phyloP scores from a whole-genome alignment of 306 rosid species.

The Ammopiptanthus mongolicus region DNA sequence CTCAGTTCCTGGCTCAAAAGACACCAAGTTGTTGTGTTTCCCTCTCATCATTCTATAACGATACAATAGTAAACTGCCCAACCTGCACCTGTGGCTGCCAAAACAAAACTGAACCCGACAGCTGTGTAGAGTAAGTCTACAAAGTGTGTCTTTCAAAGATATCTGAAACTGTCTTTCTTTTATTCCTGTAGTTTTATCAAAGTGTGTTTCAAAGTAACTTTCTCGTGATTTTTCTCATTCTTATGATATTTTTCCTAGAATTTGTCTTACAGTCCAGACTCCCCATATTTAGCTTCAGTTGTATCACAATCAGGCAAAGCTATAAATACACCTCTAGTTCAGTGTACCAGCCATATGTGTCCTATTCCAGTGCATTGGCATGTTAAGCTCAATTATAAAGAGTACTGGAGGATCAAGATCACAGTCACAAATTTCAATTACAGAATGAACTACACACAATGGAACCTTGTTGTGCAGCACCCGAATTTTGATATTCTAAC shows the following conservation, averaged over 20 bases:
- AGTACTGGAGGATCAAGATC: constrained; percentile 95
- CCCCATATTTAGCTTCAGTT: constrained; percentile 74
- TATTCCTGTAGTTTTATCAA: not conserved
- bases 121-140: constrained; percentile 76
- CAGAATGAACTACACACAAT: constrained; percentile 85
- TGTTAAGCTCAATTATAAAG: constrained; percentile 94
- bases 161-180: not conserved
- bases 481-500: constrained; percentile 92
- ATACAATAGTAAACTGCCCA: constrained; percentile 87
- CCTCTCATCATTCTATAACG: constrained; percentile 92
- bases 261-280: constrained; percentile 45
- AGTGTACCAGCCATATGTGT: constrained; percentile 95
- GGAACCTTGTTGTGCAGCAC: constrained; percentile 97
- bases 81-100: constrained; percentile 95
- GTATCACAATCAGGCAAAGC: constrained; percentile 54
- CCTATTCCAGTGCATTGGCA: constrained; percentile 98
- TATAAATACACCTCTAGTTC: constrained; percentile 62
- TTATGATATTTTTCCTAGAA: constrained; percentile 6
- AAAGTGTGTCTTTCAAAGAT: not conserved
- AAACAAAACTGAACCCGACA: constrained; percentile 56
- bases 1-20: constrained; percentile 96
- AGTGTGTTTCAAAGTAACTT: not conserved
- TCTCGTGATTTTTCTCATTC: not conserved
- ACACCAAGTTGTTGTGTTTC: constrained; percentile 98
- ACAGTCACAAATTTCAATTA: constrained; percentile 93